Evolutionary conservation across 2,329 filamentous ascomycete genomes (phyloP).

Genomic region (Hypomyces rosellus): DNA sequence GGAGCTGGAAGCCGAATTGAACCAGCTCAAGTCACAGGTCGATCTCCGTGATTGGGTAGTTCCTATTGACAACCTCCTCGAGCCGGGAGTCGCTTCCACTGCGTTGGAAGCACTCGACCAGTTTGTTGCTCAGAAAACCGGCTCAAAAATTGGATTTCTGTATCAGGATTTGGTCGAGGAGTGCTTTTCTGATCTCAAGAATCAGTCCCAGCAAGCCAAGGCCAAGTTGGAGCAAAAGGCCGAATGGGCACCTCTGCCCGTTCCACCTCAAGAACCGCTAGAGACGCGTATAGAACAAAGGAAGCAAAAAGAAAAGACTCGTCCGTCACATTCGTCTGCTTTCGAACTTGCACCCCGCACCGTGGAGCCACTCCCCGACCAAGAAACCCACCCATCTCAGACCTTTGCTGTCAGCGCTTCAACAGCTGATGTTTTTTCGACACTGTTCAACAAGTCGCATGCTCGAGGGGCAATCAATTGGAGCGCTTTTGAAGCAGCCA

Average conservation of each 20-base stretch:
- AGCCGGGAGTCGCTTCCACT: slow-evolving; percentile 30
- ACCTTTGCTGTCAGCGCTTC: slow-evolving; percentile 32
- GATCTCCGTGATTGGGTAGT: slow-evolving; percentile 34
- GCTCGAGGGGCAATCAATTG: slow-evolving; percentile 28
- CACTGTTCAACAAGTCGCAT: slow-evolving; percentile 25
- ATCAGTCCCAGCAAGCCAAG: slow-evolving; percentile 21
- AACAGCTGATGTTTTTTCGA: slow-evolving; percentile 32
- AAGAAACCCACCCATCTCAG: background rate
- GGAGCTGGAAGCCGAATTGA: slow-evolving; percentile 32
- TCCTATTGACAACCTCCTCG: slow-evolving; percentile 36
- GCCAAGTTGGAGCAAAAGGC: slow-evolving; percentile 16
- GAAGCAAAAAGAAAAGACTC: slow-evolving; percentile 39
- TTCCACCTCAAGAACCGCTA: slow-evolving; percentile 13
- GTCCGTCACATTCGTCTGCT: slow-evolving; percentile 28
- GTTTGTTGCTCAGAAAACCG: slow-evolving; percentile 32
- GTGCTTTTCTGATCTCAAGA: slow-evolving; percentile 27
- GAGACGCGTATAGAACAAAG: slow-evolving; percentile 27
- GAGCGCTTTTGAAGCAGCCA: slow-evolving; percentile 33
- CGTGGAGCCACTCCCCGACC: background rate
- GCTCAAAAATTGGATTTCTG: slow-evolving; percentile 34
- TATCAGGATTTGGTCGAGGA: slow-evolving; percentile 39
- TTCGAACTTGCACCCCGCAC: slow-evolving; percentile 22
- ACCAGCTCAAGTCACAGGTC: slow-evolving; percentile 30
- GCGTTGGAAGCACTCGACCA: slow-evolving; percentile 31
- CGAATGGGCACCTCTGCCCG: slow-evolving; percentile 5